Conservation (phyloP, 768 basidiomycete genomes). For the Lentinula lateritia region DNA sequence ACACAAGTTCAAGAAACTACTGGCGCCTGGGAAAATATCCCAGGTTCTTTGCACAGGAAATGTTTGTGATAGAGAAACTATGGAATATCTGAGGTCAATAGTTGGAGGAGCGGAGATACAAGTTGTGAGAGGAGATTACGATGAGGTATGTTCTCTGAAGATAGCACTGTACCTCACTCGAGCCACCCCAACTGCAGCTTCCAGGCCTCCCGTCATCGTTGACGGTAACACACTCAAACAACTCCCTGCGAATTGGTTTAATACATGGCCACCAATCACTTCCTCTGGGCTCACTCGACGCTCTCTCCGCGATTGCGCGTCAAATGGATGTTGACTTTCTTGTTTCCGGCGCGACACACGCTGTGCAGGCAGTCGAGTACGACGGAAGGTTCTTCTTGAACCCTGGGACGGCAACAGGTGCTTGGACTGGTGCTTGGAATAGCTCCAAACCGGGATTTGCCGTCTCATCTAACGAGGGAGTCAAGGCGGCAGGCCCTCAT, state of each 20-base stretch:
- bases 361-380: slow-evolving; percentile 92
- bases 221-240: slow-evolving; percentile 58
- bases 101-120: slow-evolving; percentile 72
- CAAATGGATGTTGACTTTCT: slow-evolving; percentile 99
- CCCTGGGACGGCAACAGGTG: slow-evolving; percentile 92
- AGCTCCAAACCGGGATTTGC: slow-evolving; percentile 33
- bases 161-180: neutral
- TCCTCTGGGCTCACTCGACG: slow-evolving; percentile 88
- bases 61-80: slow-evolving; percentile 95
- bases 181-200: neutral
- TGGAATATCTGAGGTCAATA: slow-evolving; percentile 93
- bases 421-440: slow-evolving; percentile 77
- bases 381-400: slow-evolving; percentile 93
- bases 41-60: slow-evolving; percentile 98
- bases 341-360: slow-evolving; percentile 82
- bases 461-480: neutral
- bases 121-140: slow-evolving; percentile 91
- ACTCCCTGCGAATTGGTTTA: slow-evolving; percentile 85
- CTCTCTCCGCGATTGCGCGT: slow-evolving; percentile 80
- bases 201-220: slow-evolving; percentile 70
- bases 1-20: slow-evolving; percentile 92
- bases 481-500: slow-evolving; percentile 19
- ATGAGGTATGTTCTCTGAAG: slow-evolving; percentile 58
- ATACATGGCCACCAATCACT: slow-evolving; percentile 93
- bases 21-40: slow-evolving; percentile 94